phyloP scores from a whole-genome alignment of 371 early-diverging fungal genomes.

The Apophysomyces trapeziformis region DNA sequence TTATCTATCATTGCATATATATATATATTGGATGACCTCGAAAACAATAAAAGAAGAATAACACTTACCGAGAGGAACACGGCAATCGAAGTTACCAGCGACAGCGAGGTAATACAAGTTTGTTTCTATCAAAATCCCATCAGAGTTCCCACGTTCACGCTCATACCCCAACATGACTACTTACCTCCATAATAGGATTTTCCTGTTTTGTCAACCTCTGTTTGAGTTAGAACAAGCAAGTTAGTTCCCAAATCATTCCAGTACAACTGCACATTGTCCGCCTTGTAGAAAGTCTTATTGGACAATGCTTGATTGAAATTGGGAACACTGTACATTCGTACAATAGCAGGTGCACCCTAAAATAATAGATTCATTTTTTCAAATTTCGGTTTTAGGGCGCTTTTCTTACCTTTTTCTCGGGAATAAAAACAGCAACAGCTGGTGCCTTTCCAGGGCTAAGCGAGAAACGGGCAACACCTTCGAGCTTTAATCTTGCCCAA shows the following conservation, averaged over 20 bases:
- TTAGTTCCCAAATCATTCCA: conserved; percentile 95
- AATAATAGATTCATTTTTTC: background rate
- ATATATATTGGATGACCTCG: background rate
- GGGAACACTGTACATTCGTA: conserved; percentile 81
- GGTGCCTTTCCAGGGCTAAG: conserved; percentile 88
- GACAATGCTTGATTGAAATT: conserved; percentile 77
- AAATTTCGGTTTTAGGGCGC: background rate
- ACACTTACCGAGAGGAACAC: conserved; percentile 72
- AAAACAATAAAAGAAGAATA: background rate
- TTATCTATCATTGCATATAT: conserved; percentile 55
- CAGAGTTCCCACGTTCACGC: background rate
- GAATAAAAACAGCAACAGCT: conserved; percentile 87
- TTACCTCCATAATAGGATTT: conserved; percentile 92
- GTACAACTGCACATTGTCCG: conserved; percentile 87
- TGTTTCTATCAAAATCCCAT: conserved; percentile 61
- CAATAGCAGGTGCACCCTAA: conserved; percentile 78
- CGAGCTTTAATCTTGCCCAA: conserved; percentile 71
- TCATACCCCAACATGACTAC: background rate
- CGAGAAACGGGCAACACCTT: conserved; percentile 82
- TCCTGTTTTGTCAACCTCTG: conserved; percentile 95
- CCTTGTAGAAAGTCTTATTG: conserved; percentile 92
- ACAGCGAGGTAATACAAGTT: conserved; percentile 90
- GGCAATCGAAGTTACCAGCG: conserved; percentile 92
- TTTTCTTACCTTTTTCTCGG: conserved; percentile 69
- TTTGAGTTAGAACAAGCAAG: conserved; percentile 88